Conservation (phyloP, 2,329 filamentous ascomycete genomes). For the Pezizomycotina sp. region DNA sequence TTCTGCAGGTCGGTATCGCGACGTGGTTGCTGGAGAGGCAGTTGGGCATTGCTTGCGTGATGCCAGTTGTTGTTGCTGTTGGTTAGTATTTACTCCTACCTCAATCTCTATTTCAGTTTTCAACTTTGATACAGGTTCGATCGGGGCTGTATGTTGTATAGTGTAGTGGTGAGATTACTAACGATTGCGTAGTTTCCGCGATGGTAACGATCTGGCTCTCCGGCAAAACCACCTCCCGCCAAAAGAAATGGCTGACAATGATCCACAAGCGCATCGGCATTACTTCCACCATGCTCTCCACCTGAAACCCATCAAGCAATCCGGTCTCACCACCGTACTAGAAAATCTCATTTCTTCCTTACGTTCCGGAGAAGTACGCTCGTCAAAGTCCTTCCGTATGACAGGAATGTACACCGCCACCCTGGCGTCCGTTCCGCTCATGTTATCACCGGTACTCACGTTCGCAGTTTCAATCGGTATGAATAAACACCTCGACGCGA, state of each 20-base stretch:
- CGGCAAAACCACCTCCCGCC: slow-evolving; percentile 23
- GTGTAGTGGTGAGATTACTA: slow-evolving; percentile 21
- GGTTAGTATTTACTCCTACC: slow-evolving; percentile 18
- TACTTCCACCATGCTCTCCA: slow-evolving; percentile 29
- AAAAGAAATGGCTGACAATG: slow-evolving; percentile 26
- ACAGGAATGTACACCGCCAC: slow-evolving; percentile 29
- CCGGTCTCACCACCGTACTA: slow-evolving; percentile 29
- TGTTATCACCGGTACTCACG: slow-evolving; percentile 20
- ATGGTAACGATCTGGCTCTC: slow-evolving; percentile 24
- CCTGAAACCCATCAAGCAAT: slow-evolving; percentile 33
- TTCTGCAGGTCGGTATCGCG: slow-evolving; percentile 27
- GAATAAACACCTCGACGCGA: slow-evolving; percentile 6
- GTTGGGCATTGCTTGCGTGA: slow-evolving; percentile 27
- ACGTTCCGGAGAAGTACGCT: slow-evolving; percentile 29
- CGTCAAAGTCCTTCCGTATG: slow-evolving; percentile 29
- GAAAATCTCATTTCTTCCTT: slow-evolving; percentile 28
- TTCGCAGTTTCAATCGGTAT: slow-evolving; percentile 18
- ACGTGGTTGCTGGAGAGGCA: slow-evolving; percentile 28
- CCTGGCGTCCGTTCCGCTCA: slow-evolving; percentile 26
- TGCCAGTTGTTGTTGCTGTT: slow-evolving; percentile 24
- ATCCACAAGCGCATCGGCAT: slow-evolving; percentile 26
- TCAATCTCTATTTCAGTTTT: too few species aligned
- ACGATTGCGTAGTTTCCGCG: slow-evolving; percentile 2
- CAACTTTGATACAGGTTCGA: slow-evolving; percentile 27
- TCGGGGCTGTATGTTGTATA: slow-evolving; percentile 21